A percentile compares a stretch with the other conserved stretches of the same genome.
phyloP scores from a whole-genome alignment of 306 rosid species.

The Oxytropis ochrocephala region DNA sequence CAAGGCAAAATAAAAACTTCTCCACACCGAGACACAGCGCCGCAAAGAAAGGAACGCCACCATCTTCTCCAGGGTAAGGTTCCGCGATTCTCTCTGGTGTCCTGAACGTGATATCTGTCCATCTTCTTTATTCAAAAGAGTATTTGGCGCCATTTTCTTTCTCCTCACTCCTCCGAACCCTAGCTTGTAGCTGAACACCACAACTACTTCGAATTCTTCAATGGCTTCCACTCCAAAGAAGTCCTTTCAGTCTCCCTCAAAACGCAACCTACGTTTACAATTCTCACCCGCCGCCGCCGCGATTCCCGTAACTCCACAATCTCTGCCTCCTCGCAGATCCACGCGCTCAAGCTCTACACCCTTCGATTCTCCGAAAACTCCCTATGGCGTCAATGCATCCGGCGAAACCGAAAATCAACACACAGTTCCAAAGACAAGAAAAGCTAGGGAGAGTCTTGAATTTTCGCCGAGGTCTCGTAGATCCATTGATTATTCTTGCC shows the following conservation, averaged over 20 bases:
- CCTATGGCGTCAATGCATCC: background rate
- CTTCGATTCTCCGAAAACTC: slow-evolving; percentile 16
- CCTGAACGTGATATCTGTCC: no score
- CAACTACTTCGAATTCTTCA: no score
- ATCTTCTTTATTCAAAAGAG: no score
- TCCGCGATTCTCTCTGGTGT: no score
- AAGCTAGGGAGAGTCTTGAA: background rate
- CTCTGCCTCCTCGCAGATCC: slow-evolving; percentile 47
- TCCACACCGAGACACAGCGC: no score
- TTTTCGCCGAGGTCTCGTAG: background rate
- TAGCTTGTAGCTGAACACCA: no score
- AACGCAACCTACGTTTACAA: slow-evolving; percentile 16
- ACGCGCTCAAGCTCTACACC: slow-evolving; percentile 35
- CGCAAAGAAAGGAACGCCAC: no score
- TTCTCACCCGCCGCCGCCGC: slow-evolving; percentile 15
- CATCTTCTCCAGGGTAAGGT: no score
- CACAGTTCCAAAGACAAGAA: slow-evolving; percentile 5
- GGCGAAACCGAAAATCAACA: background rate
- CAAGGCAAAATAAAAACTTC: no score
- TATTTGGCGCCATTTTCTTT: no score
- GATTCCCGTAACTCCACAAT: slow-evolving; percentile 46
- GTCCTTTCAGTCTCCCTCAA: slow-evolving; percentile 32
- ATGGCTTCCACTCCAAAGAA: slow-evolving; percentile 66
- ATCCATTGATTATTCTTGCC: background rate
- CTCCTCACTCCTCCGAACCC: no score